Base-by-base conservation (phyloP, 2,329 filamentous ascomycete genomes). In the Cladobotryum protrusum region DNA sequence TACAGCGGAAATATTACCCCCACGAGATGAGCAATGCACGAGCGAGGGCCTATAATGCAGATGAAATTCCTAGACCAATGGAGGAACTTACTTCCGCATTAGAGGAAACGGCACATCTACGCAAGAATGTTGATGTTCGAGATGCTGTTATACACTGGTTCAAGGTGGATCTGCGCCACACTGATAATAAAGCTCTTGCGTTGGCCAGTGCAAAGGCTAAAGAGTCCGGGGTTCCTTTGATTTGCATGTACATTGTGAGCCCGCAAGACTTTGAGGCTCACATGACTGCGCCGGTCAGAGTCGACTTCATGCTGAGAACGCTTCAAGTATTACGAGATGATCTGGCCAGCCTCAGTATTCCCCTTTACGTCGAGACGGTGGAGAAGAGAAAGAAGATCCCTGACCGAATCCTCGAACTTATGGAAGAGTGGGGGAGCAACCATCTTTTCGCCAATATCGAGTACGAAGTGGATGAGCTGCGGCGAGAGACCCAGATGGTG, bases 381-480 rank as follows among this genome's bases (percentile, higher is more conserved):
- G 76, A 83, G 47, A 79, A 81, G 59, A 74, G 90, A 33, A 84
- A 76, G 54, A 67, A 74, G 1, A 73, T 93, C 0, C 78, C 83
- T 0, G 65, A 64, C 1, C 73, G 82, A 4, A 72, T 96, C 9
- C 58, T 86, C 2, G 77, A 83, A 46, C 70, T 91, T 37, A 79
- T 86, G 63, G 71, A 80, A 29, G 71, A 81, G 53, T 96, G 89
- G 89, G 80, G 79, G 0, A 85, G 81, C 1, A 84, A 76, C 44
- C 86, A 93, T 59, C 56, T 96, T 2, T 95, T 83, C 60, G 83
- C 86, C 43, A 96, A 95, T 62, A 81, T 90, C 50, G 90, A 96
- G 64, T 96, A 95, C 60, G 91, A 96, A 65, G 89, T 95, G 0
- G 91, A 96, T 62, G 91, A 96, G 68, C 68, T 96, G 51, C 75